Conservation (phyloP, 352 stramenopile species). For the Globisporangium emineosum region DNA sequence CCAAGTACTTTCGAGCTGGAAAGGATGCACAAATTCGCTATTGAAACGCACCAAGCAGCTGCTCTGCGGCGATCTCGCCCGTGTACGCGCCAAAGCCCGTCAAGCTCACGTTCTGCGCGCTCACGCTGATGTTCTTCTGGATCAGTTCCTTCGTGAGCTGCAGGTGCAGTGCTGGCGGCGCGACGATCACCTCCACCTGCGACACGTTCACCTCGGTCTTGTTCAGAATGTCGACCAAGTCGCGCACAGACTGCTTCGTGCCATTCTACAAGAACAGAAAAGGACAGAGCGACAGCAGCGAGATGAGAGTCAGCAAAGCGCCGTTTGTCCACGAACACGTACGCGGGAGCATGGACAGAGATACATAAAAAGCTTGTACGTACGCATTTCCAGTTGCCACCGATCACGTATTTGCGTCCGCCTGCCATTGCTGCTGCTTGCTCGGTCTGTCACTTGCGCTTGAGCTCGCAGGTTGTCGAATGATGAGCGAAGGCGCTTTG, state of each 20-base stretch:
- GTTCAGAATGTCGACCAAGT: constrained; percentile 87
- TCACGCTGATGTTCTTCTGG: constrained; percentile 62
- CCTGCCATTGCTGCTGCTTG: constrained; percentile 9
- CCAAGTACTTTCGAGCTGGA: background rate
- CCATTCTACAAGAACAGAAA: constrained; percentile 40
- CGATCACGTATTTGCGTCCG: constrained; percentile 85
- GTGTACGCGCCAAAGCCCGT: constrained; percentile 92
- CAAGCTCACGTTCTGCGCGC: constrained; percentile 79
- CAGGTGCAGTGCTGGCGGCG: constrained; percentile 74
- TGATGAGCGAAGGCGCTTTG: background rate
- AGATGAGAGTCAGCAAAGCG: background rate
- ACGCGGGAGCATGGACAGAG: background rate
- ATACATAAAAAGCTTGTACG: constrained; percentile 17
- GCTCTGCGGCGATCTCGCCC: constrained; percentile 87
- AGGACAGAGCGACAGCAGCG: background rate
- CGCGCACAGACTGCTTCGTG: constrained; percentile 79
- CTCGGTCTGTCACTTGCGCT: background rate
- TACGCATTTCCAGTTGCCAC: constrained; percentile 93
- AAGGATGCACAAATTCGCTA: background rate
- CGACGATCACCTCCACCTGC: constrained; percentile 77
- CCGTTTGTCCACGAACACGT: background rate
- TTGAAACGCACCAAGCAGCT: constrained; percentile 61
- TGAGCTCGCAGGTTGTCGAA: background rate
- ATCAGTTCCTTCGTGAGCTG: constrained; percentile 45
- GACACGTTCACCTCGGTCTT: constrained; percentile 52